Base-by-base conservation (phyloP, 2,329 filamentous ascomycete genomes). In the Hymenoscyphus salicellus region DNA sequence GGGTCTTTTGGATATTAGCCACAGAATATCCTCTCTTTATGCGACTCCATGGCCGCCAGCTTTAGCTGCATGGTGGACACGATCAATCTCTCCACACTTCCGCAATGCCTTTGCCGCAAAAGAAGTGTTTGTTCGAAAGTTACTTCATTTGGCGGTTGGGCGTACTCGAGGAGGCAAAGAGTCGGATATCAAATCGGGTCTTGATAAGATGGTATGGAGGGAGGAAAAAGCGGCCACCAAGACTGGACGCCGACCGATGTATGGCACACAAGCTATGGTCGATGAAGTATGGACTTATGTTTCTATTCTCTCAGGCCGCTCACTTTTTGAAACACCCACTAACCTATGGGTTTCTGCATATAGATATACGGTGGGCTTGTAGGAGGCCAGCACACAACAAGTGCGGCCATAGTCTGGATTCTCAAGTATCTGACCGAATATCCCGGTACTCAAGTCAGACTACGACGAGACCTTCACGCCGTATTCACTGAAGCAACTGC, bases 141-240 rank as follows among this genome's bases (percentile, higher is more conserved):
- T n/a, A n/a, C 17, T 49, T 23, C 5, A 49, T 23, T 17, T n/a
- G 7, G 43, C 43, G 7, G 43, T 49, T 49, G 17, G 43, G 14
- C 43, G 43, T n/a, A 6, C 23, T n/a, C 43, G 43, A n/a, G 23
- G 23, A 23, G 43, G 23, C 23, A 23, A 49, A 49, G 43, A n/a
- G 43, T 33, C 32, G 32, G 32, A 33, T 33, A 33, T 33, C 32
- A 49, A 49, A 23, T n/a, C 43, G 5, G 43, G 43, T 23, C 17
- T 49, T 8, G 43, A 49, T 49, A n/a, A 49, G 17, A 49, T 49
- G 43, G 43, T 32, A 32, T 28, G 17, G 55, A 14, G 55, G 23
- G 55, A 57, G 55, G 55, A 57, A 57, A 57, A 32, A 17, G 55
- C 55, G 55, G 55, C 55, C 20, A 26, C 28, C 55, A 57, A 57